These are phyloP conservation scores for Cercospora janseana DNA, from an alignment of 2,329 filamentous ascomycete species.

Conservation along the genomic window DNA sequence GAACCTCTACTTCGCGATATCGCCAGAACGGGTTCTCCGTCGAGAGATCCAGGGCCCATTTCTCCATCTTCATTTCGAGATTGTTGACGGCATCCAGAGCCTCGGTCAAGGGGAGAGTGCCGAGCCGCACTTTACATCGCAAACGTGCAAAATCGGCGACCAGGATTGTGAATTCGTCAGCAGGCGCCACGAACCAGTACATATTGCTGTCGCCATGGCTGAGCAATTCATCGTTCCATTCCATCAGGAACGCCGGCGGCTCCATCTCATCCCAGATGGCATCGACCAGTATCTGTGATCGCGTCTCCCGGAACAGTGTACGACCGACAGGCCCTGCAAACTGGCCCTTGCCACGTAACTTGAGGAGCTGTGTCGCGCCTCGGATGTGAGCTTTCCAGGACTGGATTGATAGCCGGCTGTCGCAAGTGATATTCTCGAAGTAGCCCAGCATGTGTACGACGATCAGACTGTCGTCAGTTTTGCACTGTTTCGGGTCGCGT, in stretches of 20 bases:
- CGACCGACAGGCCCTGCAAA: conserved; percentile 31
- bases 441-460: conserved; percentile 40
- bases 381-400: conserved; percentile 43
- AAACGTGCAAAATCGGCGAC: conserved; percentile 31
- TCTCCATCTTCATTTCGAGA: conserved; percentile 32
- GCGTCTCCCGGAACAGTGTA: conserved; percentile 33
- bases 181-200: conserved; percentile 22
- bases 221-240: conserved; percentile 32
- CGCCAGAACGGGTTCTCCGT: conserved; percentile 24
- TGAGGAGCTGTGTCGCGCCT: conserved; percentile 39
- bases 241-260: conserved; percentile 32
- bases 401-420: conserved; percentile 33
- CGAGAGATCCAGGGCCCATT: conserved; percentile 31
- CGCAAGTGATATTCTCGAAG: conserved; percentile 40
- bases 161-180: conserved; percentile 28
- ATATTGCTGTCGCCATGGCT: conserved; percentile 12
- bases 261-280: conserved; percentile 36
- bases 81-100: conserved; percentile 26
- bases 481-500: conserved; percentile 32
- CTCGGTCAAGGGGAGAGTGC: conserved; percentile 24
- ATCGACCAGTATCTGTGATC: conserved; percentile 30
- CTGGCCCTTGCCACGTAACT: conserved; percentile 34
- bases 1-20: conserved; percentile 32
- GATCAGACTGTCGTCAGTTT: conserved; percentile 37
- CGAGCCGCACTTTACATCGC: conserved; percentile 23